Base-by-base conservation (phyloP, 768 basidiomycete genomes). In the Asterophora parasitica region DNA sequence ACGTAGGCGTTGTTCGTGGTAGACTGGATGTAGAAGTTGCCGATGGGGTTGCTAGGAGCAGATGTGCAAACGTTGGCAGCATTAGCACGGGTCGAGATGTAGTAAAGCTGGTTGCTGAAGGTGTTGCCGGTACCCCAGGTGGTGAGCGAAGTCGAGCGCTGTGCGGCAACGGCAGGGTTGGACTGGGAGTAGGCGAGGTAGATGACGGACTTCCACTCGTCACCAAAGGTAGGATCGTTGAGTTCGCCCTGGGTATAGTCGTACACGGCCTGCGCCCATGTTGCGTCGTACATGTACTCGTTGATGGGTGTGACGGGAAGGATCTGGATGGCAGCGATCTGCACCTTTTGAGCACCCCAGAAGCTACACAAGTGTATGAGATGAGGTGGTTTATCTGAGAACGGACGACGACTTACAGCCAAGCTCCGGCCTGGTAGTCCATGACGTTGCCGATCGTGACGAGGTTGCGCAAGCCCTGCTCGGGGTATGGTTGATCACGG, bases 241-340 rank as follows among this genome's bases (percentile, higher is more conserved):
- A 66, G 39, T 49, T 68, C 67, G 20, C 34, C 31, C 4, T 56
- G 38, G 4, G 65, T 54, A 49, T 67, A 67, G 44, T 55, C 48
- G 49, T 59, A 57, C 11, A 66, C 56, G 15, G 57, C 58, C 30
- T 58, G 56, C 4, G 61, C 52, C 67, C 67, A 68, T 2, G 61
- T 37, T 7, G 65, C 51, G 43, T 65, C 65, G 53, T 67, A 66
- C 55, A 66, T 51, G 16, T 56, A 54, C 44, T 68, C 67, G 46
- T 67, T 66, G 42, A 65, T 58, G 12, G 65, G 67, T 0, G 65
- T 68, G 32, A 68, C 61, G 0, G 67, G 67, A 0, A 68, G 55
- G n/a, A 68, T 66, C 42, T 67, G 67, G 32, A 68, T 68, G 1
- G 65, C 63, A 17, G 65, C 62, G 16, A 66, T 67, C 55, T 68